Percentiles rank a stretch among this genome's conserved stretches.
phyloP scores from a whole-genome alignment of 495 filamentous ascomycete genomes.

The Penicillium samsonianum region DNA sequence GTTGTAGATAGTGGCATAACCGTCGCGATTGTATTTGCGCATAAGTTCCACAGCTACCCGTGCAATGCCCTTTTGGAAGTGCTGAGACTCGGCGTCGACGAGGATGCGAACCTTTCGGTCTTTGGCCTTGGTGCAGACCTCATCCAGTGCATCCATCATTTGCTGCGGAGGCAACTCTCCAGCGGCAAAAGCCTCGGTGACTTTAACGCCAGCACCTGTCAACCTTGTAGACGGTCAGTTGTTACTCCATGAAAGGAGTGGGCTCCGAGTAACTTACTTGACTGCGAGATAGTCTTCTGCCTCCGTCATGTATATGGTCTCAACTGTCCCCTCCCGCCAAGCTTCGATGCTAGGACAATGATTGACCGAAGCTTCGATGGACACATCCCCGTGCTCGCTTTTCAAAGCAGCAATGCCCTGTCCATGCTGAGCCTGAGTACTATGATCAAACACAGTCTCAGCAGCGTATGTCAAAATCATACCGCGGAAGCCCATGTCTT shows the following conservation, averaged over 20 bases:
- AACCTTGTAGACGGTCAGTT: slow-evolving; percentile 24
- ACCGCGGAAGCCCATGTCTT: slow-evolving; percentile 45
- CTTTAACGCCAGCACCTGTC: slow-evolving; percentile 32
- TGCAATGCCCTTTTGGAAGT: slow-evolving; percentile 74
- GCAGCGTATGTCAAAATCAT: slow-evolving; percentile 50
- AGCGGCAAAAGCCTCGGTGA: slow-evolving; percentile 35
- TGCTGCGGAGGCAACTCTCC: slow-evolving; percentile 35
- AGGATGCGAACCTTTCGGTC: slow-evolving; percentile 67
- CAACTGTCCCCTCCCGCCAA: slow-evolving; percentile 69
- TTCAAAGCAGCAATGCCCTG: slow-evolving; percentile 27
- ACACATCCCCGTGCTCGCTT: slow-evolving; percentile 15
- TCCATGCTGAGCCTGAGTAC: slow-evolving; percentile 31
- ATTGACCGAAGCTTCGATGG: slow-evolving; percentile 2
- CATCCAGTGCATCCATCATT: slow-evolving; percentile 42
- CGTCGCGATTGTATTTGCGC: slow-evolving; percentile 68
- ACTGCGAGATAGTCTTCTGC: slow-evolving; percentile 78
- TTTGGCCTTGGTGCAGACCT: slow-evolving; percentile 39
- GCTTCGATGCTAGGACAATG: slow-evolving; percentile 58
- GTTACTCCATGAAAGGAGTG: background rate
- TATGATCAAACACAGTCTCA: slow-evolving; percentile 45
- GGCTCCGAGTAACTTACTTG: slow-evolving; percentile 53
- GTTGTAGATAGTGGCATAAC: slow-evolving; percentile 61
- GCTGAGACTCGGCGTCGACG: slow-evolving; percentile 82
- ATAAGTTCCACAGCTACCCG: slow-evolving; percentile 73
- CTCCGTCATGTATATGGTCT: slow-evolving; percentile 67